phyloP scores from a whole-genome alignment of 108 stramenopile species.

The Fragilariopsis cylindrus region DNA sequence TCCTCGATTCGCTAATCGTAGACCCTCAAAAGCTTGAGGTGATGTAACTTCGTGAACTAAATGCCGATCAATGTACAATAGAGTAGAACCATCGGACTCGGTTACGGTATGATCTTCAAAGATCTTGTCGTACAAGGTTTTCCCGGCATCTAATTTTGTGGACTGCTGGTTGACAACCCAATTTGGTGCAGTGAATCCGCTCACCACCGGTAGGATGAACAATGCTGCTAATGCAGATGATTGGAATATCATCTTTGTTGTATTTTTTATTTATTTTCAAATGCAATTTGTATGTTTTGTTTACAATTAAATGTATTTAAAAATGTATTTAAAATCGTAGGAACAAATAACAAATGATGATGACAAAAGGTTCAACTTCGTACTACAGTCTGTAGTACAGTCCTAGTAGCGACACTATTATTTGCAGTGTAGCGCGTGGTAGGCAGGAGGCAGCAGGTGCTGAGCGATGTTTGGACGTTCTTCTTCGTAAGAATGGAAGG shows the following conservation, averaged over 20 bases:
- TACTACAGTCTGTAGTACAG: no score
- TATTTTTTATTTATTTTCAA: no score
- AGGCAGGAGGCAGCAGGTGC: no score
- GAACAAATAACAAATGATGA: no score
- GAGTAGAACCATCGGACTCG: constrained; percentile 80
- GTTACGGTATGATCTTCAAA: constrained; percentile 88
- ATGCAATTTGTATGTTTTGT: no score
- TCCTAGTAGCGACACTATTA: no score
- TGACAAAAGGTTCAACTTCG: no score
- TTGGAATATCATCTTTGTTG: constrained; percentile 3
- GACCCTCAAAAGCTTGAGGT: constrained; percentile 95
- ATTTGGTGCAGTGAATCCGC: constrained; percentile 11
- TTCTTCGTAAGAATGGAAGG: no score
- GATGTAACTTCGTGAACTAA: constrained; percentile 93
- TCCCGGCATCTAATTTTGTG: constrained; percentile 8
- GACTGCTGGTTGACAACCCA: not conserved
- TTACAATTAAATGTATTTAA: no score
- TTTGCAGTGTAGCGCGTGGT: no score
- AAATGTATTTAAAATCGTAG: no score
- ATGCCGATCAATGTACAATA: constrained; percentile 93
- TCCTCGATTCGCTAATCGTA: constrained; percentile 74
- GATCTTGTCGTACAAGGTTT: constrained; percentile 93
- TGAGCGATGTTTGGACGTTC: no score
- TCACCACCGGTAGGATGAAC: not conserved
- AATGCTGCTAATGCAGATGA: not conserved